Conservation (phyloP, 495 filamentous ascomycete genomes). For the Sabuloglossum arenarium region DNA sequence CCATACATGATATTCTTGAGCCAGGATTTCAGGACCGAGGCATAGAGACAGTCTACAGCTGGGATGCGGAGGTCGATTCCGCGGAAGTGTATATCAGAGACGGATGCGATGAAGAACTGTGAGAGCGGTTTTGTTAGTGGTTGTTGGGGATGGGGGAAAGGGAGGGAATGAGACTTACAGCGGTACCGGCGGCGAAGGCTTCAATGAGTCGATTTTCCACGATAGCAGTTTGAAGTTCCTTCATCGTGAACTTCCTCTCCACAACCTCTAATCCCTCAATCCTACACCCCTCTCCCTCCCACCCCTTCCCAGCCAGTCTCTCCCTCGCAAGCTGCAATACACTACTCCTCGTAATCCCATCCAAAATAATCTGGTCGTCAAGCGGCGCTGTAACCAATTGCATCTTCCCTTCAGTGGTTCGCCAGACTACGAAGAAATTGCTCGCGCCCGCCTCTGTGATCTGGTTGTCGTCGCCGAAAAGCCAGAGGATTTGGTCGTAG, state of each 20-base stretch:
- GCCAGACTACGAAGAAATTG: conserved; percentile 6
- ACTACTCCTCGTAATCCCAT: conserved; percentile 4
- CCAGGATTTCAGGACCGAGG: too few relatives aligned
- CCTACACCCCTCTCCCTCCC: not conserved
- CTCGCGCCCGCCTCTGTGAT: conserved; percentile 6
- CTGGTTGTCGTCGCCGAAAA: conserved; percentile 4
- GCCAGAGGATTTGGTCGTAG: conserved; percentile 15
- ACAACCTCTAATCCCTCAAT: conserved; percentile 43
- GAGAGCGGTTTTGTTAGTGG: too few relatives aligned
- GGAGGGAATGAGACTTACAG: conserved; percentile 11
- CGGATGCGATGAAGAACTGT: too few relatives aligned
- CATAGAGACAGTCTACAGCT: too few relatives aligned
- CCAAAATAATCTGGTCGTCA: not conserved
- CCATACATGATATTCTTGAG: too few relatives aligned
- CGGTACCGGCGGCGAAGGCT: conserved; percentile 73
- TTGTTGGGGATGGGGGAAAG: not conserved
- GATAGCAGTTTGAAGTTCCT: conserved; percentile 50
- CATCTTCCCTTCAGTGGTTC: not conserved
- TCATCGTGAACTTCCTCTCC: conserved; percentile 62
- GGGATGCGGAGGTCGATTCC: too few relatives aligned
- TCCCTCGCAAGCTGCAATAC: conserved; percentile 3
- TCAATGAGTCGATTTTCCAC: conserved; percentile 62
- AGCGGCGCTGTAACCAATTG: conserved; percentile 5
- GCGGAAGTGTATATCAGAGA: too few relatives aligned
- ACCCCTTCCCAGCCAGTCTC: not conserved